These are phyloP conservation scores for Fusarium concolor DNA, from an alignment of 2,329 filamentous ascomycete genomes.

Conservation along the genomic window DNA sequence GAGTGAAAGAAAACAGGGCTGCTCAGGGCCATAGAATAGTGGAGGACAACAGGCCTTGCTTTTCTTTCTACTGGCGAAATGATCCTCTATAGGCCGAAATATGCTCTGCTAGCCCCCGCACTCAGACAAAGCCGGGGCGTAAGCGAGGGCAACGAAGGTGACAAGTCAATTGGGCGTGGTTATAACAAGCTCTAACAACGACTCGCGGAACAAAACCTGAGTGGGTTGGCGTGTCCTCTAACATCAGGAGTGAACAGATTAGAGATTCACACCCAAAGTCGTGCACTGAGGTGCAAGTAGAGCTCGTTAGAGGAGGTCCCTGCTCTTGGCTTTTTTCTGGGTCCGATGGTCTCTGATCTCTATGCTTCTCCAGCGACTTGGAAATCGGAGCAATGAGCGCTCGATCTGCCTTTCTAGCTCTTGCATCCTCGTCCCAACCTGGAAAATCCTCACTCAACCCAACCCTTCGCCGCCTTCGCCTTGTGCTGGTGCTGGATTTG, in stretches of 20 bases:
- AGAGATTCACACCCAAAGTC: background rate
- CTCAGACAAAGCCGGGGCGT: conserved; percentile 5
- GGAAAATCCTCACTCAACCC: conserved; percentile 26
- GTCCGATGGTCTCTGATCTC: conserved; percentile 49
- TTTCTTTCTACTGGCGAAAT: conserved; percentile 1
- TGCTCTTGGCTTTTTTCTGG: conserved; percentile 39
- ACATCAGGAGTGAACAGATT: background rate
- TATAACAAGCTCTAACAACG: background rate
- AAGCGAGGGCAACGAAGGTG: conserved; percentile 3
- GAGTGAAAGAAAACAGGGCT: conserved; percentile 22
- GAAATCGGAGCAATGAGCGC: conserved; percentile 52
- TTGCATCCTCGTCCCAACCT: conserved; percentile 33
- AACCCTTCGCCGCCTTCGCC: conserved; percentile 24
- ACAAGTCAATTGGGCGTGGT: conserved; percentile 5
- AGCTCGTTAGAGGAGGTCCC: conserved; percentile 43
- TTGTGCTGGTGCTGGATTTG: background rate
- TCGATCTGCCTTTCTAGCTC: conserved; percentile 45
- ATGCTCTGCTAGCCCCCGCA: conserved; percentile 27
- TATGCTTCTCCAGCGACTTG: conserved; percentile 40
- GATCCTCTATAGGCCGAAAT: background rate
- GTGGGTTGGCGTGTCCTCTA: background rate
- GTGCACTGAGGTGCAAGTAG: conserved; percentile 5
- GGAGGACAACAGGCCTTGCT: background rate
- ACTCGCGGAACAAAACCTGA: background rate
- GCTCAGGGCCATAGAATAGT: background rate